Evolutionary conservation across 2,329 filamentous ascomycete species (phyloP), one percentile per base, ranked within the genome.

Genomic region (Colletotrichum ledebouriae): DNA sequence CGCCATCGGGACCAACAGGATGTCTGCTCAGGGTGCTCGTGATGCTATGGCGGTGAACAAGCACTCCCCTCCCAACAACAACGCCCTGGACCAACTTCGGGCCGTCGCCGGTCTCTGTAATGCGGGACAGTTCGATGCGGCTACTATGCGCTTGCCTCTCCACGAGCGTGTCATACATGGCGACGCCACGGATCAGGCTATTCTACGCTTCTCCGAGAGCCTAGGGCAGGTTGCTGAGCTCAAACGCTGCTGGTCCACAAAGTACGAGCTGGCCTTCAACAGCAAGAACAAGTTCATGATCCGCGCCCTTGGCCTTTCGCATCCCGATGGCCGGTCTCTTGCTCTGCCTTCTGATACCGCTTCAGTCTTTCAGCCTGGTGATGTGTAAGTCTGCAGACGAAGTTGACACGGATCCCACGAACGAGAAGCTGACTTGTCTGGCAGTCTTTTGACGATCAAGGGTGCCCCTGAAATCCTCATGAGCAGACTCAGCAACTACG

Each of bases 211-310:
- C 63, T 89, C 91, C 0, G 91, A 94, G 76, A 81, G 81, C 3
- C 82, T 94, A 0, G 86, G 86, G 0, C 80, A 87, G 0, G 87
- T 92, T 0, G 78, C 84, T 0, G 85, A 90, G 58, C 79, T 91
- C 5, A 86, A 89, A 7, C 82, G 83, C 13, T 82, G 85, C 70
- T 94, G 90, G 90, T 85, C 85, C 59, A 89, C 86, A 59, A 84
- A 86, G 2, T 94, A 89, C 72, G 88, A 91, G 61, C 81, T 93
- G 33, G 87, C 90, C 0, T 94, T 94, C 77, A 94, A 94, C 80
- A 93, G 90, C 79, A 93, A 93, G 82, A 94, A 94, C 80, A 94
- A 94, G 78, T 94, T 89, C 75, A 94, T 94, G 88, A 86, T 94
- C 62, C 85, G 88, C 39, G 85, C 89, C 0, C 86, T 90, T 56